A percentile compares a stretch with the other conserved stretches of the same genome.
Evolutionary conservation across 2,329 filamentous ascomycete genomes (phyloP).

Genomic region (Colletotrichum sidae): DNA sequence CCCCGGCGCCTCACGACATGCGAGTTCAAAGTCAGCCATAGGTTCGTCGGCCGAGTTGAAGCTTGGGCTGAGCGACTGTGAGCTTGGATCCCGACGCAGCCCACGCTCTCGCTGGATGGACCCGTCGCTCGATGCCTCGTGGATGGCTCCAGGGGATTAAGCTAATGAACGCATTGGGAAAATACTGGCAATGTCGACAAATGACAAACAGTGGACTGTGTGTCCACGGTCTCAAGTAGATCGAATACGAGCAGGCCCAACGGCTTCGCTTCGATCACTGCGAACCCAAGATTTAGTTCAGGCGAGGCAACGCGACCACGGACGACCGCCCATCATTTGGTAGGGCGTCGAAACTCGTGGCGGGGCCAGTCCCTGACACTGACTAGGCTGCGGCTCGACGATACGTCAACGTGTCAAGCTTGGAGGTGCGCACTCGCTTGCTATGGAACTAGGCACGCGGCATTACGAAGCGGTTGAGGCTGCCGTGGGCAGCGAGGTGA

Average conservation of each 20-base stretch:
- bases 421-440: constrained; percentile 19
- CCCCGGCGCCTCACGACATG: constrained; percentile 8
- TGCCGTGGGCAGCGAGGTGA: neutral
- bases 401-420: constrained; percentile 16
- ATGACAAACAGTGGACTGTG: neutral
- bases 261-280: neutral
- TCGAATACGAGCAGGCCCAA: neutral
- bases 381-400: too few species aligned
- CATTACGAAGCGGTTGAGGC: constrained; percentile 7
- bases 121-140: too few species aligned
- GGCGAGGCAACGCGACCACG: neutral
- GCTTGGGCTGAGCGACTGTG: constrained; percentile 7
- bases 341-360: too few species aligned
- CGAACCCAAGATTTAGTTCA: constrained; percentile 10
- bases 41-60: neutral
- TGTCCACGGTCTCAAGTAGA: neutral
- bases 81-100: constrained; percentile 20
- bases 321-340: constrained; percentile 1
- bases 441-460: neutral
- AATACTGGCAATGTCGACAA: neutral
- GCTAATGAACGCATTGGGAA: too few species aligned
- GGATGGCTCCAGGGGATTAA: too few species aligned
- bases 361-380: too few species aligned
- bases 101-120: constrained; percentile 15
- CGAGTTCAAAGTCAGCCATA: neutral